Conservation (phyloP, 2,329 filamentous ascomycete species). For the Diatrype stigma region DNA sequence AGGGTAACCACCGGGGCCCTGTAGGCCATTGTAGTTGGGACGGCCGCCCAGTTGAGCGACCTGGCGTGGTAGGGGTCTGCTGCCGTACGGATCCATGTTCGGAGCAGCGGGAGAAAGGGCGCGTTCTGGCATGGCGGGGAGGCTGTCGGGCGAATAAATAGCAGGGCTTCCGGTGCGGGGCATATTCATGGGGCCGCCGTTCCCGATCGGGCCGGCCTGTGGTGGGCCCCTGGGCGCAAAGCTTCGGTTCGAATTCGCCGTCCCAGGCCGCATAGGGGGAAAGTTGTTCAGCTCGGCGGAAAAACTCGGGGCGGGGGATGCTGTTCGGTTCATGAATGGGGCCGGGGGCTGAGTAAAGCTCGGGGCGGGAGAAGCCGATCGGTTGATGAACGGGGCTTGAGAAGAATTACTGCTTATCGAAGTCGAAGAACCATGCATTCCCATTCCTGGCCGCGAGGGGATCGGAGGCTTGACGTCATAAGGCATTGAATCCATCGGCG, state of each 20-base stretch:
- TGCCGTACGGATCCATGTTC: slow-evolving; percentile 21
- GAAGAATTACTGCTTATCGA: slow-evolving; percentile 61
- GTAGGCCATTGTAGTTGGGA: slow-evolving; percentile 4
- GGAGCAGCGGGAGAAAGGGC: slow-evolving; percentile 23
- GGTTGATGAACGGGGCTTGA: slow-evolving; percentile 55
- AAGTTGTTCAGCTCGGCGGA: slow-evolving; percentile 21
- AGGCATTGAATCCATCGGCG: slow-evolving; percentile 50
- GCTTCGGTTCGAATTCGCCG: slow-evolving; percentile 30
- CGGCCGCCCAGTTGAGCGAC: slow-evolving; percentile 17
- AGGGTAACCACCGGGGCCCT: too few species aligned
- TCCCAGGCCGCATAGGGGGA: too few species aligned
- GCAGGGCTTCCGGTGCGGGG: slow-evolving; percentile 17
- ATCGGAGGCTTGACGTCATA: slow-evolving; percentile 48
- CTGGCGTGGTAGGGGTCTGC: slow-evolving; percentile 18
- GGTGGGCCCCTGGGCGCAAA: slow-evolving; percentile 22
- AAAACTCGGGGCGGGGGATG: slow-evolving; percentile 28
- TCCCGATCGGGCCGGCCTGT: slow-evolving; percentile 18
- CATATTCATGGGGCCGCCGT: slow-evolving; percentile 16
- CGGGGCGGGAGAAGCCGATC: slow-evolving; percentile 33
- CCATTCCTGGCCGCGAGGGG: slow-evolving; percentile 34
- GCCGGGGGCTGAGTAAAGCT: slow-evolving; percentile 31
- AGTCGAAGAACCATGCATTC: slow-evolving; percentile 45
- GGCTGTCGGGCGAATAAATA: slow-evolving; percentile 18
- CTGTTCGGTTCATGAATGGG: slow-evolving; percentile 14
- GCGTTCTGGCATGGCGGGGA: slow-evolving; percentile 30